Conservation (phyloP, 2,329 filamentous ascomycete species). For the Fonsecaea pedrosoi region DNA sequence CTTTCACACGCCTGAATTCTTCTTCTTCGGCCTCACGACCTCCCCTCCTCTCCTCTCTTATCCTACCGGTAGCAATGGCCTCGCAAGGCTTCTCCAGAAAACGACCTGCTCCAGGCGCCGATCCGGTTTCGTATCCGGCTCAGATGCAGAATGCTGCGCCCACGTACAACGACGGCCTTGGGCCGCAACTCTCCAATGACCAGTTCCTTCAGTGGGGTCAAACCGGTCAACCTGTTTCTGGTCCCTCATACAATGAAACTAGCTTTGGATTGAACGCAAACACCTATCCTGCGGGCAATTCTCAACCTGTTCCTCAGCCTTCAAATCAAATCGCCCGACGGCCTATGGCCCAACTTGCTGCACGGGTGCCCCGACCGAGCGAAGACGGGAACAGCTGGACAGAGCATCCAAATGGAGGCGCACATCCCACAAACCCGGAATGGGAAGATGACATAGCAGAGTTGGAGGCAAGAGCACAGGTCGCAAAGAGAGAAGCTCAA, state of each 20-base stretch:
- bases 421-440: constrained; percentile 49
- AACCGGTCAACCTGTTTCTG: constrained; percentile 45
- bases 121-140: constrained; percentile 66
- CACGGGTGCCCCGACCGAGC: constrained; percentile 24
- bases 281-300: constrained; percentile 28
- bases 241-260: constrained; percentile 57
- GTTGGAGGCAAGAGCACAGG: constrained; percentile 77
- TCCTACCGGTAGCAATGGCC: constrained; percentile 27
- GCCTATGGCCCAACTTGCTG: constrained; percentile 45
- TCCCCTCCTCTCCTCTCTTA: neutral
- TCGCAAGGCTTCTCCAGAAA: constrained; percentile 64
- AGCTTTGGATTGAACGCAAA: constrained; percentile 60
- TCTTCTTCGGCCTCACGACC: neutral
- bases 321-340: constrained; percentile 54
- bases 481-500: constrained; percentile 86
- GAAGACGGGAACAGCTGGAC: constrained; percentile 43
- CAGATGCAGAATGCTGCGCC: constrained; percentile 54
- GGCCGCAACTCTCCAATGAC: constrained; percentile 56
- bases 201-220: constrained; percentile 64
- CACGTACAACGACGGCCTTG: constrained; percentile 50
- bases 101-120: constrained; percentile 74
- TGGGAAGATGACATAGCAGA: constrained; percentile 73
- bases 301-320: constrained; percentile 44
- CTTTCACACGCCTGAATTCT: neutral
- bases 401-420: constrained; percentile 47